Conservation (phyloP, 2,329 filamentous ascomycete genomes). For the Aspergillus nomiae region DNA sequence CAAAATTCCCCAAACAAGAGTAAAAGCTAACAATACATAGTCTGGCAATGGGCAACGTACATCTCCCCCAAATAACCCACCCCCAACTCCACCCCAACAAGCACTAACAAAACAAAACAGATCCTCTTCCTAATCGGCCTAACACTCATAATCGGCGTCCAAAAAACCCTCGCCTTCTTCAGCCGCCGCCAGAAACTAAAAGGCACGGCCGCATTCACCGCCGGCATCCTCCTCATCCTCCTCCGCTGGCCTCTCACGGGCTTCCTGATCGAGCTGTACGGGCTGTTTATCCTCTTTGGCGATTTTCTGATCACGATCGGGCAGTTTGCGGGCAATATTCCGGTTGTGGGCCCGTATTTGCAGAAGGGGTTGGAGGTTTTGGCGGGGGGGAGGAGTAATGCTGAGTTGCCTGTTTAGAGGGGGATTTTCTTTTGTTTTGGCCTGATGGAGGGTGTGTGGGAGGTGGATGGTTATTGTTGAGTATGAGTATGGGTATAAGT, state of each 20-base stretch:
- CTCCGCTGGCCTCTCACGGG: constrained; percentile 88
- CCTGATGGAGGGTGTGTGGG: too few relatives aligned
- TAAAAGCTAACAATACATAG: constrained; percentile 44
- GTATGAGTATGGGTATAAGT: neutral
- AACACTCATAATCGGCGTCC: constrained; percentile 89
- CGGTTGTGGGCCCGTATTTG: constrained; percentile 84
- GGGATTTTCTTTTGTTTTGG: too few relatives aligned
- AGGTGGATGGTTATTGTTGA: neutral
- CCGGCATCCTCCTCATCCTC: constrained; percentile 81
- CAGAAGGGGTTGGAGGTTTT: constrained; percentile 70
- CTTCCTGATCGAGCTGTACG: constrained; percentile 88
- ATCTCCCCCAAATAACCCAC: constrained; percentile 20
- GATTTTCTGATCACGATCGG: constrained; percentile 95
- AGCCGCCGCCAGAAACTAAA: constrained; percentile 88
- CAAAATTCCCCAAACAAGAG: too few relatives aligned
- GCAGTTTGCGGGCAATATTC: constrained; percentile 80
- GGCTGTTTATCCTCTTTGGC: constrained; percentile 89
- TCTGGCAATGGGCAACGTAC: constrained; percentile 96
- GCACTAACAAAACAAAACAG: constrained; percentile 47
- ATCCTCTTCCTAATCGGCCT: constrained; percentile 98
- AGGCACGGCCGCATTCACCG: constrained; percentile 84
- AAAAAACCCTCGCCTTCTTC: constrained; percentile 93
- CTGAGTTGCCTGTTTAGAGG: constrained; percentile 59
- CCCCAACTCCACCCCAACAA: constrained; percentile 13
- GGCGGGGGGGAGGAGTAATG: constrained; percentile 70